Conservation (phyloP, 2,329 filamentous ascomycete species). For the Triangularia setosa region DNA sequence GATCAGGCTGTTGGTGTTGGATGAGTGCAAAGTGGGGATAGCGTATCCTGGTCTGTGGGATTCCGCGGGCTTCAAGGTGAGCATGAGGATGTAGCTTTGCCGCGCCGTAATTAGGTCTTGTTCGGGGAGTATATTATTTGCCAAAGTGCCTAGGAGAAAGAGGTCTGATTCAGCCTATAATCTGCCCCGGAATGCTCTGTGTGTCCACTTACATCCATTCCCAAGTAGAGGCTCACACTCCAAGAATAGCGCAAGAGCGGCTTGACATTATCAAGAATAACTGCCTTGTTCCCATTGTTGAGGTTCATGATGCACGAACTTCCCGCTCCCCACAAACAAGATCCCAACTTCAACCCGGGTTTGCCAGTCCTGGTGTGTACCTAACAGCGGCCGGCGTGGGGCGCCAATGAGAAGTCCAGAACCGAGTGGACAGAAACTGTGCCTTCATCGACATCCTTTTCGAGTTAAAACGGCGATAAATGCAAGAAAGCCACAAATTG, state of each 20-base stretch:
- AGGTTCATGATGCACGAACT: conserved; percentile 3
- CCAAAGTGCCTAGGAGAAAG: conserved; percentile 12
- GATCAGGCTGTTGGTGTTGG: background rate
- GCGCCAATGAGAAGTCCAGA: background rate
- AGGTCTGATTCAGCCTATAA: conserved; percentile 19
- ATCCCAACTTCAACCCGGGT: conserved; percentile 12
- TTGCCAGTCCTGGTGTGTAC: background rate
- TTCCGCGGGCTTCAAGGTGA: background rate
- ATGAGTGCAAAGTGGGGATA: no score
- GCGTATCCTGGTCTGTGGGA: conserved; percentile 6
- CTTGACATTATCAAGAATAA: background rate
- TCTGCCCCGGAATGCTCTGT: conserved; percentile 2
- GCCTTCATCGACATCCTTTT: background rate
- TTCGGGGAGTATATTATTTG: conserved; percentile 11
- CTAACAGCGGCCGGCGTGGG: background rate
- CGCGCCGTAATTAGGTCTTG: background rate
- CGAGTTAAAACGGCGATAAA: background rate
- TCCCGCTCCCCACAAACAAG: conserved; percentile 18
- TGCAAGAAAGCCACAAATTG: background rate
- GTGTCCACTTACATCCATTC: background rate
- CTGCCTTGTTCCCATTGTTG: background rate
- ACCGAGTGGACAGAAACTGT: background rate
- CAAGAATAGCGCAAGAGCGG: conserved; percentile 3
- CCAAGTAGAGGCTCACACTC: background rate
- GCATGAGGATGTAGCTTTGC: background rate